Evolutionary conservation across 2,329 filamentous ascomycete genomes (phyloP).

Genomic region (Fusarium tricinctum): DNA sequence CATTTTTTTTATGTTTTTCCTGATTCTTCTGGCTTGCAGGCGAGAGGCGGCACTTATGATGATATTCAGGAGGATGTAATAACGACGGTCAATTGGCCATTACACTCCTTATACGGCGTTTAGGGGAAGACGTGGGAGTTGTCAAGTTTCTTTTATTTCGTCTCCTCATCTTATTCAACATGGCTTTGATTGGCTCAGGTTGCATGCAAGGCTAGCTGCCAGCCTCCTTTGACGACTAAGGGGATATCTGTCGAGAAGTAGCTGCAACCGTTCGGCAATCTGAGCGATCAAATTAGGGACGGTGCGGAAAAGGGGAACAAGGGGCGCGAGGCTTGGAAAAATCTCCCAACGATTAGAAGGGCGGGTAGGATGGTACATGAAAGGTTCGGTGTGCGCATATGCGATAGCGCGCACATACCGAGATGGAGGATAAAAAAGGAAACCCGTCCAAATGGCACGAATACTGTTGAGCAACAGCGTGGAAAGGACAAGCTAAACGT

Average conservation of each 20-base stretch:
- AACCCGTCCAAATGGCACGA: slow-evolving; percentile 41
- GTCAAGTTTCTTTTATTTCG: slow-evolving; percentile 43
- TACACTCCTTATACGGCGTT: slow-evolving; percentile 58
- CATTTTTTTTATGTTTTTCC: slow-evolving; percentile 25
- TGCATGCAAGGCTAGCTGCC: slow-evolving; percentile 9
- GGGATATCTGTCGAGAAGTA: slow-evolving; percentile 3
- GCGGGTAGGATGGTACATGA: slow-evolving; percentile 41
- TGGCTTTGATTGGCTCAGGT: slow-evolving; percentile 16
- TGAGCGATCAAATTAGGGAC: slow-evolving; percentile 20
- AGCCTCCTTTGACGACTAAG: slow-evolving; percentile 3
- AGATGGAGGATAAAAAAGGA: slow-evolving; percentile 23
- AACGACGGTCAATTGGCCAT: slow-evolving; percentile 56
- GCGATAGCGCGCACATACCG: slow-evolving; percentile 20
- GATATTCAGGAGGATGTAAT: slow-evolving; percentile 56
- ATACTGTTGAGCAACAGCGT: slow-evolving; percentile 40
- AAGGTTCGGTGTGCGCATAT: slow-evolving; percentile 34
- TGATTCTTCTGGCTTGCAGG: slow-evolving; percentile 43
- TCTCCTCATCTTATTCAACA: slow-evolving; percentile 30
- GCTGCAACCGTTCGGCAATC: slow-evolving; percentile 12
- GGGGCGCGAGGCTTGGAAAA: slow-evolving; percentile 48
- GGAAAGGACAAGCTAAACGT: slow-evolving; percentile 30
- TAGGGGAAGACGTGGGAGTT: slow-evolving; percentile 51
- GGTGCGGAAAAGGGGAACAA: slow-evolving; percentile 15
- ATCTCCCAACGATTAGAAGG: slow-evolving; percentile 49
- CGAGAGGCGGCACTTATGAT: slow-evolving; percentile 48